Base-by-base conservation (phyloP, 805 yeast species). In the Hanseniaspora vineae region DNA sequence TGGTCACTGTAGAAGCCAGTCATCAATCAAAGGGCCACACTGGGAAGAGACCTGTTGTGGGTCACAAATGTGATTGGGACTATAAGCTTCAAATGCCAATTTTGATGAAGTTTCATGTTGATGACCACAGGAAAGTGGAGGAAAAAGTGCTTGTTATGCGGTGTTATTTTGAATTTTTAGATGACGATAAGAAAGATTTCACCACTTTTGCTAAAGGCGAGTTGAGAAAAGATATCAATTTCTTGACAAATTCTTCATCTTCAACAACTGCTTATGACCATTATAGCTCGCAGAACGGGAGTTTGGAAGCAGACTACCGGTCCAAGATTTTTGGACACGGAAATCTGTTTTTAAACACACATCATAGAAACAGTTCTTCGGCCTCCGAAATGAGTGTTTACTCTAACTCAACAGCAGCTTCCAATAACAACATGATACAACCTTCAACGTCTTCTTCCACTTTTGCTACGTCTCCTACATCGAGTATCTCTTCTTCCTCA, bases 31-130 rank as follows among this genome's bases (percentile, higher is more conserved):
- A 66, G 31, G 69, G 67, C 2, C 49, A 61, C 4, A 77, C 87
- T 0, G 65, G 65, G 1, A 61, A 65, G 20, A 68, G 60, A 0
- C 61, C 60, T 9, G 73, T 82, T 31, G 65, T 64, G 35, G 71
- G 73, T 54, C 83, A 82, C 58, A 69, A 69, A 49, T 78, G 74
- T 5, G 57, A 55, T 11, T 77, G 83, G 75, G 65, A 69, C 42
- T 68, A 72, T 53, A 49, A 59, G 10, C 52, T 60, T 10, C 62
- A 58, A 15, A 64, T 59, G 42, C 65, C 65, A 15, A 57, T 71
- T 14, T 58, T 65, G 31, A 58, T 75, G 44, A 68, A 74, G 50
- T 59, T 75, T 39, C 64, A 68, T 5, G 65, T 71, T 0, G 70
- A 62, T 53, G 67, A 53, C 50, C 57, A 59, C 47, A 61, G 61